Conservation (phyloP, 2,329 filamentous ascomycete genomes). For the Fusarium incarnatum region DNA sequence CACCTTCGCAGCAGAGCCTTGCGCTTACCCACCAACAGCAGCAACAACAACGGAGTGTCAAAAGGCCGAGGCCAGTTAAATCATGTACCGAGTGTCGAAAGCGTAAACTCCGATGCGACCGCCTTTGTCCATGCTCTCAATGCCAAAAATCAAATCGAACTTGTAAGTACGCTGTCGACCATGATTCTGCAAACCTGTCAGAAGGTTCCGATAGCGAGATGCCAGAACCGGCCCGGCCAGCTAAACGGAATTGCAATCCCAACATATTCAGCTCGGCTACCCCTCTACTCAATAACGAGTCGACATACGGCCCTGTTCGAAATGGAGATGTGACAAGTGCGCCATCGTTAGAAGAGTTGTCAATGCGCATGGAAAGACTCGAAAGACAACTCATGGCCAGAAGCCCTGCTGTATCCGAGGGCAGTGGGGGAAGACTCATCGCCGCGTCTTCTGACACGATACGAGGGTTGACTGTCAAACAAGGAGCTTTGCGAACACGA, state of each 20-base stretch:
- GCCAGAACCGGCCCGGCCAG: constrained; percentile 49
- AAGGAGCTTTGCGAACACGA: constrained; percentile 59
- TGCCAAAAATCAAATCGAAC: constrained; percentile 67
- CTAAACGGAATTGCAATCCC: constrained; percentile 54
- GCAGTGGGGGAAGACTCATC: constrained; percentile 48
- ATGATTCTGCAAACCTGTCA: constrained; percentile 60
- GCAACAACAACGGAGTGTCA: constrained; percentile 60
- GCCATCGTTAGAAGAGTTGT: constrained; percentile 60
- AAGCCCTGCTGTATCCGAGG: constrained; percentile 55
- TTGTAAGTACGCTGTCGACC: constrained; percentile 65
- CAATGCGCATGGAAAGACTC: constrained; percentile 64
- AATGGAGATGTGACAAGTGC: constrained; percentile 50
- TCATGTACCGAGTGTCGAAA: constrained; percentile 69
- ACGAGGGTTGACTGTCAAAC: constrained; percentile 62
- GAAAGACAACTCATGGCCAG: constrained; percentile 62
- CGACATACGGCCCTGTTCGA: constrained; percentile 43
- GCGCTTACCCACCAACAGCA: constrained; percentile 41
- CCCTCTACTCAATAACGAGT: constrained; percentile 43
- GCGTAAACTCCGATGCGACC: constrained; percentile 68
- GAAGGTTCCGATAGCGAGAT: constrained; percentile 61
- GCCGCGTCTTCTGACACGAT: constrained; percentile 59
- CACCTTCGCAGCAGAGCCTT: constrained; percentile 42
- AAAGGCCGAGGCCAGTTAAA: constrained; percentile 66
- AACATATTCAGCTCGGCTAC: constrained; percentile 40
- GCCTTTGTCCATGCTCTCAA: constrained; percentile 67